A percentile compares a stretch with the other conserved stretches of the same genome.
Conservation (phyloP, 306 rosid species). For the Gastrolobium bilobum region DNA sequence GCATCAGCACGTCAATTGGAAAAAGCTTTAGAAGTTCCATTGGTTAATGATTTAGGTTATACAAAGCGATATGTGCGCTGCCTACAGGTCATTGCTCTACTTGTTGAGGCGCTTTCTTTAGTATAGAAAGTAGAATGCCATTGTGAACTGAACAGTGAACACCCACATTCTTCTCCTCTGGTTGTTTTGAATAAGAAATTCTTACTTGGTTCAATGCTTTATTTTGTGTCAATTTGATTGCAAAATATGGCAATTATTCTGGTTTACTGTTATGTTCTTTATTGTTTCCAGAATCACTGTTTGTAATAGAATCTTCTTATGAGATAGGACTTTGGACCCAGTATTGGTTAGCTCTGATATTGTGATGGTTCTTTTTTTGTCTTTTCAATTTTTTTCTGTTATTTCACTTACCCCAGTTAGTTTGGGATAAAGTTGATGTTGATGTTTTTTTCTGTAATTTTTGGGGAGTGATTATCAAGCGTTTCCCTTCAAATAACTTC, state of each 20-base stretch:
- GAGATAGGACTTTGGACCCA: neutral
- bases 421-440: too few species aligned
- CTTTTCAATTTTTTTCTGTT: too few species aligned
- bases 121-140: slow-evolving; percentile 15
- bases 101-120: slow-evolving; percentile 22
- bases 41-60: slow-evolving; percentile 98
- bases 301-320: neutral
- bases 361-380: neutral
- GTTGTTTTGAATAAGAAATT: neutral
- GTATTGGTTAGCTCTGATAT: slow-evolving; percentile 13
- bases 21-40: slow-evolving; percentile 95
- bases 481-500: neutral
- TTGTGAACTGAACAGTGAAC: neutral
- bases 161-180: neutral
- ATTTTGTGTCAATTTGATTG: neutral
- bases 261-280: neutral
- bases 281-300: neutral
- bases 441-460: neutral
- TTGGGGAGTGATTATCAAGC: neutral
- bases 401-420: too few species aligned
- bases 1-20: slow-evolving; percentile 92
- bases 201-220: slow-evolving; percentile 18
- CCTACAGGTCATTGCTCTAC: slow-evolving; percentile 75
- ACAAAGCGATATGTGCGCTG: slow-evolving; percentile 98
- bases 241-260: slow-evolving; percentile 3